Percentiles rank a stretch among this genome's conserved stretches.
These are phyloP conservation scores for Verticillium klebahnii DNA, from an alignment of 2,329 filamentous ascomycete genomes.

Conservation along the genomic window DNA sequence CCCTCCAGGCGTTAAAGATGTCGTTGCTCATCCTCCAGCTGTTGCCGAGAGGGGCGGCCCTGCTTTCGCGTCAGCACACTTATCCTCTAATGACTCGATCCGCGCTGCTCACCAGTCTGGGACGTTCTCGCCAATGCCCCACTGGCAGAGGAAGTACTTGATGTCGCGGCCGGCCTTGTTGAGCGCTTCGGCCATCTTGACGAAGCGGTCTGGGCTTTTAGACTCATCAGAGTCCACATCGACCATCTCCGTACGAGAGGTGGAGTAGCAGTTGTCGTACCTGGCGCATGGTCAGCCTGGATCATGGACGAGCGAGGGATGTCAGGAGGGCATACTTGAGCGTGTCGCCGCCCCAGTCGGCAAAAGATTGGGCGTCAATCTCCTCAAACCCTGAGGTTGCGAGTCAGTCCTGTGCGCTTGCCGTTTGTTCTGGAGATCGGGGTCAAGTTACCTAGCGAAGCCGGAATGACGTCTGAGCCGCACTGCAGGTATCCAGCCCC, in stretches of 20 bases:
- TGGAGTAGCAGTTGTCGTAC: constrained; percentile 46
- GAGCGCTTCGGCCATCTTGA: constrained; percentile 40
- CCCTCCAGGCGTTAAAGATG: constrained; percentile 45
- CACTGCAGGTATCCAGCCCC: constrained; percentile 41
- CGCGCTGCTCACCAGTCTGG: constrained; percentile 30
- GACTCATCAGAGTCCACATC: constrained; percentile 32
- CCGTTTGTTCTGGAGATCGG: background rate
- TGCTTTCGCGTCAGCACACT: constrained; percentile 5
- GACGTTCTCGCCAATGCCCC: constrained; percentile 44
- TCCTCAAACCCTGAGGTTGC: constrained; percentile 30
- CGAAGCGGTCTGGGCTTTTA: constrained; percentile 34
- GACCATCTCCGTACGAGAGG: constrained; percentile 35
- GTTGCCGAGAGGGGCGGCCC: constrained; percentile 38
- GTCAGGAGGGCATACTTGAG: constrained; percentile 39
- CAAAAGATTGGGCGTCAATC: constrained; percentile 35
- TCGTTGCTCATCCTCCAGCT: constrained; percentile 50
- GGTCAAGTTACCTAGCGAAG: constrained; percentile 31
- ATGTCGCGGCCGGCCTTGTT: constrained; percentile 33
- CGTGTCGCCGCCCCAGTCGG: constrained; percentile 39
- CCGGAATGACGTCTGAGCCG: constrained; percentile 34
- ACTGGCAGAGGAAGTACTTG: constrained; percentile 47
- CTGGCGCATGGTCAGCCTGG: constrained; percentile 10
- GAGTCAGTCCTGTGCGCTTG: background rate
- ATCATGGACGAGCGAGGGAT: background rate
- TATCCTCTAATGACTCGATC: background rate